Base-by-base conservation (phyloP, 2,329 filamentous ascomycete species). In the Xylaria sp. region DNA sequence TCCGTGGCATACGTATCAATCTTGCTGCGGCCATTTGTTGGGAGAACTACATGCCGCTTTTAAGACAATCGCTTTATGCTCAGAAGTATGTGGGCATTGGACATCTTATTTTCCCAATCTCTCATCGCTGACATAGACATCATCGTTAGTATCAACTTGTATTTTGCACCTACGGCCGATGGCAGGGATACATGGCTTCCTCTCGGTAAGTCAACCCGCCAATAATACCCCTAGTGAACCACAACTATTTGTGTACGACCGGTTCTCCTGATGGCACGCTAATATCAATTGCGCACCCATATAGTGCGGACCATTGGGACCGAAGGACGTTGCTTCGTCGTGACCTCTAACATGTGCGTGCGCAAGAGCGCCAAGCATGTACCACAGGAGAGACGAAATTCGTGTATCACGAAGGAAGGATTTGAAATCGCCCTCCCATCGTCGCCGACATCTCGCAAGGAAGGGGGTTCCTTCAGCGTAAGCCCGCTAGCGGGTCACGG, bases 41-140 rank as follows among this genome's bases (percentile, higher is more conserved):
- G 94, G 94, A 98, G 80, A 97, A 93, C 80, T 97, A 95, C 82
- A 98, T 97, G 94, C 94, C 94, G 0, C 83, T 98, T 20, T 84
- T 98, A 8, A 88, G 95, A 20, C 92, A 97, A 78, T 87, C 89
- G 18, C 85, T 98, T 46, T 98, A 98, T 80, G 87, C 89, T 2
- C 95, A 98, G 80, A 97, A 97, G 72, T 73, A 54, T 28, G 28
- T 28, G 28, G 28, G 6, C 13, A 66, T 71, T 71, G 12, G 31
- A 28, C 36, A 2, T 13, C 48, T 6, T 25, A 2, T 43, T n/a
- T 20, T 4, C 12, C 10, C 13, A 10, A n/a, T 41, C 9, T 31
- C 3, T 33, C 13, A 23, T 58, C 25, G 48, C 61, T 71, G 46
- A 71, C 39, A 8, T 18, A 2, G 13, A 23, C 10, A 46, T 43